These are phyloP conservation scores for Collariella sp. DNA, from an alignment of 495 filamentous ascomycete species.

Conservation along the genomic window DNA sequence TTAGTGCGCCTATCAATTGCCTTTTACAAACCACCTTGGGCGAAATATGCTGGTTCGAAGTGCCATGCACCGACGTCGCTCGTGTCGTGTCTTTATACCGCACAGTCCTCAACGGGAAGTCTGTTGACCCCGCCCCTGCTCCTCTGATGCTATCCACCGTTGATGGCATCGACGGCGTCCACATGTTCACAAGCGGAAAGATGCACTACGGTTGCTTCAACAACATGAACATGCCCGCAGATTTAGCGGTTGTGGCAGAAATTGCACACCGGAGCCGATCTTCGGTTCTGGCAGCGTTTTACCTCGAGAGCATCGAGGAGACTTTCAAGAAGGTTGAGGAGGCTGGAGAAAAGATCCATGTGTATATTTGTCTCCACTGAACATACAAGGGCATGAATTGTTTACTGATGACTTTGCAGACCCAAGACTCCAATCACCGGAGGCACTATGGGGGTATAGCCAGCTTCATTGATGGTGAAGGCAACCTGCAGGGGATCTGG, in stretches of 20 bases:
- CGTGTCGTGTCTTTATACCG: constrained; percentile 1
- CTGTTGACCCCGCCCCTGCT: neutral
- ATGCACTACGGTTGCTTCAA: constrained; percentile 2
- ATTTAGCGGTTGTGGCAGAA: neutral
- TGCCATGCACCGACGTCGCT: constrained; percentile 1
- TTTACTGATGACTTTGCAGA: neutral
- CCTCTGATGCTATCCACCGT: neutral
- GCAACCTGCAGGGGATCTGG: constrained; percentile 10
- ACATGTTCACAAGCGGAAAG: constrained; percentile 1
- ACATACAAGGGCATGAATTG: neutral
- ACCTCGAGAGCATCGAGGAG: neutral
- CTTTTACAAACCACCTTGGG: too few relatives aligned
- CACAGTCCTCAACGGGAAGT: neutral
- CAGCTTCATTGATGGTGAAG: constrained; percentile 7
- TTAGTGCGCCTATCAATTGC: too few relatives aligned
- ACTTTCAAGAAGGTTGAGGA: constrained; percentile 2
- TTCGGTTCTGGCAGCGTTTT: neutral
- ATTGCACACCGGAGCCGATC: neutral
- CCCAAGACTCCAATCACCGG: constrained; percentile 5
- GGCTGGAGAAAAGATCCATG: constrained; percentile 4
- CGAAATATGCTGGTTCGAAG: constrained; percentile 8
- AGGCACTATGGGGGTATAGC: constrained; percentile 6
- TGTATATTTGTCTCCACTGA: neutral
- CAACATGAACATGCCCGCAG: neutral
- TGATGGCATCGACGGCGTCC: neutral